phyloP scores from a whole-genome alignment of 805 yeast genomes.

The Saturnispora sanitii region DNA sequence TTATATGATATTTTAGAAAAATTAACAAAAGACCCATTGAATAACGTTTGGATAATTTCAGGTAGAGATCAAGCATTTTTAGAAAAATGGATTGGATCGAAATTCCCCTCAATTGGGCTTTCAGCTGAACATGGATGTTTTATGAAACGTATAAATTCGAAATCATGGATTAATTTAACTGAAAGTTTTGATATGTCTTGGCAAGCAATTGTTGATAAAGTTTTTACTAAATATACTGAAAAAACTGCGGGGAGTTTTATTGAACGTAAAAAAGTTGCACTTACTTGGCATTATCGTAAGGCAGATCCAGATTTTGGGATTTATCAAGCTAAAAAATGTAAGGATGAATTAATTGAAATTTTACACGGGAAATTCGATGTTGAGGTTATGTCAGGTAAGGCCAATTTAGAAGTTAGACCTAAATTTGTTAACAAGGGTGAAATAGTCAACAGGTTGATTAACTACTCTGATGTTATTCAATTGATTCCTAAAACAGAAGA shows the following conservation, averaged over 20 bases:
- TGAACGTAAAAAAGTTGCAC: slow-evolving; percentile 84
- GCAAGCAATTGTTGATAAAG: slow-evolving; percentile 74
- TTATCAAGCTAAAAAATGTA: slow-evolving; percentile 71
- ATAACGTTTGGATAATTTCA: slow-evolving; percentile 88
- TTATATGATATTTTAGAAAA: slow-evolving; percentile 48
- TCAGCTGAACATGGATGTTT: slow-evolving; percentile 98
- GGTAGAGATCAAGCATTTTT: slow-evolving; percentile 91
- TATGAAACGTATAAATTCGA: slow-evolving; percentile 58
- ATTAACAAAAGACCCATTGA: slow-evolving; percentile 64
- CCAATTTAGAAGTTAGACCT: slow-evolving; percentile 96
- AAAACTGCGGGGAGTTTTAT: slow-evolving; percentile 84
- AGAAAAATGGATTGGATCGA: slow-evolving; percentile 76
- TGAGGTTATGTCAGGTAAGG: slow-evolving; percentile 96
- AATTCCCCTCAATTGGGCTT: slow-evolving; percentile 56
- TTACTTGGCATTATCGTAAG: slow-evolving; percentile 96
- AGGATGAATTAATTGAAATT: slow-evolving; percentile 48
- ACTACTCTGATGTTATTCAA: slow-evolving; percentile 47
- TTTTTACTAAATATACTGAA: slow-evolving; percentile 67
- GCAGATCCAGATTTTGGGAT: slow-evolving; percentile 90
- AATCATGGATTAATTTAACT: slow-evolving; percentile 76
- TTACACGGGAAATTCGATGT: slow-evolving; percentile 57
- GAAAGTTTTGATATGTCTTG: slow-evolving; percentile 84
- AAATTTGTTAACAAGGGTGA: slow-evolving; percentile 93
- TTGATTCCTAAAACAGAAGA: slow-evolving; percentile 19
- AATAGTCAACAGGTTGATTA: slow-evolving; percentile 72